Conservation (phyloP, 768 basidiomycete genomes). For the Lentinula boryana region DNA sequence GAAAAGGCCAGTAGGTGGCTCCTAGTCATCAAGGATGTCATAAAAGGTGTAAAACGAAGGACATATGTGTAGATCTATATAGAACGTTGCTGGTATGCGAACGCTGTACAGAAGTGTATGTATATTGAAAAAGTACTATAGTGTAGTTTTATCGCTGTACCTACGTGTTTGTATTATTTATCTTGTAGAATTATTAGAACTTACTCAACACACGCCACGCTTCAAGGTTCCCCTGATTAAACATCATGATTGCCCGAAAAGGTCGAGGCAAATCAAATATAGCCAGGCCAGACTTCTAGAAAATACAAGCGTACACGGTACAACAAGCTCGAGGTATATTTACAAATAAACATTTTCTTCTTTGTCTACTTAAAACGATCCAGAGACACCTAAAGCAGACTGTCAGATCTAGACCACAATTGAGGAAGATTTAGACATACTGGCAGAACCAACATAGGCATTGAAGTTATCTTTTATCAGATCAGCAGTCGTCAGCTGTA, state of each 20-base stretch:
- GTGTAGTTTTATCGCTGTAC: constrained; percentile 1
- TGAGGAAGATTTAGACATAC: constrained; percentile 18
- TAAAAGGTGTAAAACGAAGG: constrained; percentile 48
- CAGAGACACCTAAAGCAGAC: neutral
- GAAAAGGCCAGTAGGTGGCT: constrained; percentile 57
- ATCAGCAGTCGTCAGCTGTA: neutral
- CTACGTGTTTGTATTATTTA: constrained; percentile 1
- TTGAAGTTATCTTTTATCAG: constrained; percentile 55
- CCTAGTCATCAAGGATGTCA: constrained; percentile 56
- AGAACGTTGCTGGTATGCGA: neutral
- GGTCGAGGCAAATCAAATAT: neutral
- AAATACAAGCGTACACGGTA: neutral
- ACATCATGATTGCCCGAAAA: neutral
- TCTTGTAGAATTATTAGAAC: neutral
- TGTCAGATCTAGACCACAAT: neutral
- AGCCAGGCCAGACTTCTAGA: neutral
- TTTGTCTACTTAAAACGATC: neutral
- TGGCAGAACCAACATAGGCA: constrained; percentile 48
- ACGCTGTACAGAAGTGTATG: neutral
- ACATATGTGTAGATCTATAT: constrained; percentile 23
- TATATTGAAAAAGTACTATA: neutral
- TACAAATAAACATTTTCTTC: neutral
- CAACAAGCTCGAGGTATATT: neutral
- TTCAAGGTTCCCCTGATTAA: neutral
- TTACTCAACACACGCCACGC: too few relatives aligned